Evolutionary conservation across 2,329 filamentous ascomycete species (phyloP), one percentile per base, ranked within the genome.

Genomic region (Penicillium sp.): DNA sequence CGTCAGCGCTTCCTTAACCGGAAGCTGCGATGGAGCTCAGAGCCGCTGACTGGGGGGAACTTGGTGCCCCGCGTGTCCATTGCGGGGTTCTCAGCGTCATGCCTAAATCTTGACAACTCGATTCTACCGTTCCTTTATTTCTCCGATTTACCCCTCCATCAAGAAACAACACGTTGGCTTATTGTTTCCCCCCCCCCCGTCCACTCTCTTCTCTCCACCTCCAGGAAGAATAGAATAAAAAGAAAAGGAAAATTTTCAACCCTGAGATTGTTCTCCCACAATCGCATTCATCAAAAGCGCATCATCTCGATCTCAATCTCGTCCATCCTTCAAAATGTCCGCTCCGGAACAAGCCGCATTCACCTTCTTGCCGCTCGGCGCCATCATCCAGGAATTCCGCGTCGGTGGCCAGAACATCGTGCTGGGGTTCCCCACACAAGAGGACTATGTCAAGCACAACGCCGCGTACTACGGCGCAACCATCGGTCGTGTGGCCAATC

Each of bases 381-480:
- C 69, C 44, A 71, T 75, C 55, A 73, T 76, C 47, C 72, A 96
- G 67, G 81, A 86, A 63, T 85, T 96, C 74, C 79, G 77, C 41
- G 80, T 97, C 58, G 85, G 79, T 50, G 85, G 82, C 54, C 74
- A 81, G 65, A 93, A 96, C 73, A 93, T 98, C 56, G 90, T 96
- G 24, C 86, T 93, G 58, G 84, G 85, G 45, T 96, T 96, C 73
- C 81, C 86, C 13, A 83, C 78, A 11, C 80, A 86, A 45, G 81
- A 86, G 39, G 80, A 84, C 51, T 96, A 96, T 73, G 79, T 79
- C 55, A 72, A 81, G 58, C 74, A 90, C 75, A 91, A 93, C 72
- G 74, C 70, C 9, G 83, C 88, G 1, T 90, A 83, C 75, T 97
- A 95, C 65, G 91, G 93, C 55, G 90, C 91, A 67, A 97, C 89